Base-by-base conservation (phyloP, 805 yeast genomes). In the Ogataea trehalophila region DNA sequence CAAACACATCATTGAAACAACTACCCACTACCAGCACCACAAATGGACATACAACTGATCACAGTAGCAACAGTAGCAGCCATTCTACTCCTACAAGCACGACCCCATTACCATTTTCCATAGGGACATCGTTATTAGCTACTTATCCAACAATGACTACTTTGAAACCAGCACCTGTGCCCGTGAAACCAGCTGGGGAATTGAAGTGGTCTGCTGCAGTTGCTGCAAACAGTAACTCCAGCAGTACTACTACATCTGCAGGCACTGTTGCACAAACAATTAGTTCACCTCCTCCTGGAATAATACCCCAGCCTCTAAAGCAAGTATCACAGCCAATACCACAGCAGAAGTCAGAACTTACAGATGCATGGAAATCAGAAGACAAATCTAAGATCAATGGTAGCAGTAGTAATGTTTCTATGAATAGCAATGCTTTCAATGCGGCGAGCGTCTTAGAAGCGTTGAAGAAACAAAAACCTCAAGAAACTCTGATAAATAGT, bases 381-480 rank as follows among this genome's bases (percentile, higher is more conserved):
- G 31, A 26, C 31, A 26, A 26, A 26, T 26, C 31, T 26, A 26
- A 26, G 31, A 26, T 26, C 31, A 26, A 26, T 26, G 31, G 31
- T 9, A 26, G 9, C 11, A 26, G 9, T 26, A 26, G 11, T 26
- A 26, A 9, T 13, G 31, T 11, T 26, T 43, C 35, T 9, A 26
- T 60, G 40, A 66, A 64, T 49, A 49, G 61, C 22, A 64, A 63
- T 48, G 70, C 70, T 17, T 40, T 60, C 18, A 66, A 66, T 54
- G 70, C 70, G 2, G 69, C 68, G n/a, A 66, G 69, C 47, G 70
- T 66, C 13, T 48, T 66, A 39, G 70, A 66, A 45, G 68, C 69
- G 6, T 50, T 66, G 43, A 66, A 66, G 45, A 65, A 63, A 42
- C 70, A 65, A 47, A 58, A 63, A 39, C 66, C 68, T 18, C 60